phyloP scores from a whole-genome alignment of 305 asterid species.

The Rubia peregrina region DNA sequence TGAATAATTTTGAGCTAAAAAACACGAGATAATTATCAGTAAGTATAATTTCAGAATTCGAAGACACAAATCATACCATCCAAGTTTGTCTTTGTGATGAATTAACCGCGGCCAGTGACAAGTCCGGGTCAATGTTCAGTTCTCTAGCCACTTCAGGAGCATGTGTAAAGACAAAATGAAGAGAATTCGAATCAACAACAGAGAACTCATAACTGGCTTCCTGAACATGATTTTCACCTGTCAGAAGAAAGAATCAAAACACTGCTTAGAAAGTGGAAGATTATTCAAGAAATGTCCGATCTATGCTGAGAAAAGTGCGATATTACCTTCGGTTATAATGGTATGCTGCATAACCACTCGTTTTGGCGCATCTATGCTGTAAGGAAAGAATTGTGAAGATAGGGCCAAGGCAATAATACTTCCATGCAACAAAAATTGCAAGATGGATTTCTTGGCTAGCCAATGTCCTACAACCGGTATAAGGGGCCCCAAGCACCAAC shows the following conservation, averaged over 20 bases:
- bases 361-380: conserved; percentile 93
- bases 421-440: conserved; percentile 61
- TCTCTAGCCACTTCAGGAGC: conserved; percentile 70
- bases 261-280: conserved; percentile 16
- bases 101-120: conserved; percentile 42
- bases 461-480: conserved; percentile 72
- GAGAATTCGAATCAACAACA: conserved; percentile 85
- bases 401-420: conserved; percentile 72
- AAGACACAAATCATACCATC: conserved; percentile 44
- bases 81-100: conserved; percentile 53
- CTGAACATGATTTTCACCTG: conserved; percentile 57
- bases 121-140: conserved; percentile 44
- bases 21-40: background rate
- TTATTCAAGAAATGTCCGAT: background rate
- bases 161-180: conserved; percentile 75
- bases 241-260: conserved; percentile 18
- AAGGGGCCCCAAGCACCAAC: conserved; percentile 93
- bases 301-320: background rate
- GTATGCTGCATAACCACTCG: conserved; percentile 88
- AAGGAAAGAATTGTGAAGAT: conserved; percentile 88
- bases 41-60: background rate
- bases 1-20: conserved; percentile 8
- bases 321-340: conserved; percentile 54
- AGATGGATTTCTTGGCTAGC: conserved; percentile 61
- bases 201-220: conserved; percentile 77